Conservation (phyloP, 164 flowering plant species). For the Warburgia ugandensis region DNA sequence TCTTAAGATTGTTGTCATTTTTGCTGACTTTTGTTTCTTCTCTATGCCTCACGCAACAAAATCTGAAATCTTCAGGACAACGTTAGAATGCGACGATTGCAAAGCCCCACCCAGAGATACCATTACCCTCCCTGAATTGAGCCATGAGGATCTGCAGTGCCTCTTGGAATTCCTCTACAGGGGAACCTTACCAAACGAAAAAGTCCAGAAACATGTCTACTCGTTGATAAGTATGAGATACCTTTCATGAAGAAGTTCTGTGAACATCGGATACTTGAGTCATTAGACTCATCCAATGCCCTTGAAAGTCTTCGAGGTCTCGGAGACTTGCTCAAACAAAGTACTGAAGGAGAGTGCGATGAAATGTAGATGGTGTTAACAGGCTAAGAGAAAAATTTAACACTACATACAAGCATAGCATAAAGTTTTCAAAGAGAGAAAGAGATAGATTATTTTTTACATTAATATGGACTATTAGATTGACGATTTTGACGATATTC, state of each 20-base stretch:
- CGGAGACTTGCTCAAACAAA: slow-evolving; percentile 47
- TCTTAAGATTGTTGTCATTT: too few species aligned
- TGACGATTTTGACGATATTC: too few species aligned
- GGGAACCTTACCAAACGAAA: slow-evolving; percentile 44
- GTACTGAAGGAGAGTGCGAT: slow-evolving; percentile 51
- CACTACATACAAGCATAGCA: too few species aligned
- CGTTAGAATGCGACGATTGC: slow-evolving; percentile 71
- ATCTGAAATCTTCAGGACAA: slow-evolving; percentile 63
- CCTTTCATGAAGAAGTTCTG: slow-evolving; percentile 54
- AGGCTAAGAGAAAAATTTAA: too few species aligned
- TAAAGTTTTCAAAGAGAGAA: too few species aligned
- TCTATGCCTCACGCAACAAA: slow-evolving; percentile 46
- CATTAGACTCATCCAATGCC: slow-evolving; percentile 43
- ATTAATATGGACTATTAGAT: too few species aligned
- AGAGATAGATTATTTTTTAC: too few species aligned
- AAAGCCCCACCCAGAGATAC: slow-evolving; percentile 49
- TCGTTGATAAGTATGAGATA: slow-evolving; percentile 70
- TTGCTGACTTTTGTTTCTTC: too few species aligned
- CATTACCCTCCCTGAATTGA: slow-evolving; percentile 57
- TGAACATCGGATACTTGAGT: slow-evolving; percentile 38
- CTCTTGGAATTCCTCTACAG: slow-evolving; percentile 73
- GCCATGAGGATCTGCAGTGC: slow-evolving; percentile 58
- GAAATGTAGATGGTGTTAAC: too few species aligned
- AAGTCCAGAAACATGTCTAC: slow-evolving; percentile 45
- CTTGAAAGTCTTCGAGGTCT: slow-evolving; percentile 61